These are phyloP conservation scores for Chalciporus chontae DNA, from an alignment of 768 basidiomycete species.

Conservation along the genomic window DNA sequence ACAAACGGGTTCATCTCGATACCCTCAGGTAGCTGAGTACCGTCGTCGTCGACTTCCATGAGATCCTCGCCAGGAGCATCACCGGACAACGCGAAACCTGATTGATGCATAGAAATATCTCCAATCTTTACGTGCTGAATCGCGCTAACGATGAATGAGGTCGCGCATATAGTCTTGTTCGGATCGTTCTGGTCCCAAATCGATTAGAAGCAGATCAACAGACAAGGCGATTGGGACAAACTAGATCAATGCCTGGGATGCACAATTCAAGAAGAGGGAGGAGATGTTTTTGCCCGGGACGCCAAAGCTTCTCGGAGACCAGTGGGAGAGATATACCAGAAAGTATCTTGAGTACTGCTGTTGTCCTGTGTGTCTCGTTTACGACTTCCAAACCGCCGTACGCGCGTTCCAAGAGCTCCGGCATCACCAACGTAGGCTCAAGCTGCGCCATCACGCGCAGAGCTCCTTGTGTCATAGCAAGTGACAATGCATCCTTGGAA, in stretches of 20 bases:
- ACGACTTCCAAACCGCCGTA: conserved; percentile 90
- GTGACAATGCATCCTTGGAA: conserved; percentile 77
- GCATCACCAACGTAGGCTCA: conserved; percentile 85
- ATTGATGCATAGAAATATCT: conserved; percentile 63
- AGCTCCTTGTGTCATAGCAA: conserved; percentile 76
- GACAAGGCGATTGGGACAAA: conserved; percentile 30
- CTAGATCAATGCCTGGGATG: conserved; percentile 88
- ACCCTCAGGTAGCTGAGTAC: conserved; percentile 50
- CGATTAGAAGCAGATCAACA: conserved; percentile 1
- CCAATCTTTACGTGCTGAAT: conserved; percentile 77
- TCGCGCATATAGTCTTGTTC: conserved; percentile 72
- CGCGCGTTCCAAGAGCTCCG: conserved; percentile 85
- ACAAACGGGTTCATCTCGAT: conserved; percentile 33
- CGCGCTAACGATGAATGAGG: conserved; percentile 71
- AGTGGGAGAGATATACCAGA: conserved; percentile 74
- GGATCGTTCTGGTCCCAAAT: conserved; percentile 62
- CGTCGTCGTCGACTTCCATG: conserved; percentile 49
- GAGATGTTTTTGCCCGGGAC: conserved; percentile 85
- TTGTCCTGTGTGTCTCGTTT: conserved; percentile 94
- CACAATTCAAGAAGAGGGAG: conserved; percentile 85
- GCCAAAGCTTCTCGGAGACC: conserved; percentile 73
- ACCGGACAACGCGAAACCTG: conserved; percentile 51
- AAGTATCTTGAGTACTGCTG: conserved; percentile 83
- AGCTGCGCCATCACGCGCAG: conserved; percentile 74
- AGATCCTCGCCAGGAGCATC: conserved; percentile 52